phyloP scores from a whole-genome alignment of 148 eudicot genomes.

The Limonium bicolor region DNA sequence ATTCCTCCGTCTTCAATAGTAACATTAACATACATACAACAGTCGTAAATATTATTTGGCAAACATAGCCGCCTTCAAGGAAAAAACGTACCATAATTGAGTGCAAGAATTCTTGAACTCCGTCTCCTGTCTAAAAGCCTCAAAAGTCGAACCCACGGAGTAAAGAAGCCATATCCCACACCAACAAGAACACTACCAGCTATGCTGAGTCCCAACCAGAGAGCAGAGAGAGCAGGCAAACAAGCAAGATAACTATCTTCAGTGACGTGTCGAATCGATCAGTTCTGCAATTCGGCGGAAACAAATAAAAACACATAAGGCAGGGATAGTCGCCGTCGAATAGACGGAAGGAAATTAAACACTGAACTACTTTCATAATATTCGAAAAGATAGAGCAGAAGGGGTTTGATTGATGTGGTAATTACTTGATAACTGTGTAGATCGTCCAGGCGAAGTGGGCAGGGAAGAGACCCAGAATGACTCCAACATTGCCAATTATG shows the following conservation, averaged over 20 bases:
- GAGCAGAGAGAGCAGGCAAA: constrained; percentile 63
- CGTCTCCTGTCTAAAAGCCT: constrained; percentile 66
- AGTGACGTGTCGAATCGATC: constrained; percentile 58
- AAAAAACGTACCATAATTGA: constrained; percentile 56
- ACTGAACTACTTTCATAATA: neutral
- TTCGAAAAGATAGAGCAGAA: neutral
- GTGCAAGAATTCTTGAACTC: constrained; percentile 55
- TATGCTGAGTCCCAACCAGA: constrained; percentile 77
- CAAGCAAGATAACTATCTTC: constrained; percentile 62
- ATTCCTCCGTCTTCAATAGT: no score
- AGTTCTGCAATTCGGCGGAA: constrained; percentile 28
- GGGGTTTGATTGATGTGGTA: neutral
- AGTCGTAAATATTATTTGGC: neutral
- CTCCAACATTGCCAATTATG: constrained; percentile 66
- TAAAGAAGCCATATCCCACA: constrained; percentile 87
- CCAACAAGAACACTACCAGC: constrained; percentile 80
- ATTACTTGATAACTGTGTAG: constrained; percentile 73
- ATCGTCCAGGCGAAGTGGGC: constrained; percentile 75
- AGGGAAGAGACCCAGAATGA: constrained; percentile 71
- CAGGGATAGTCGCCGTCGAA: neutral
- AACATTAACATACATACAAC: neutral
- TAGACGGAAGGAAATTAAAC: neutral
- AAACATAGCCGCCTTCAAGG: no score
- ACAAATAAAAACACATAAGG: constrained; percentile 5
- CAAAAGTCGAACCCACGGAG: constrained; percentile 94